Conservation (phyloP, 306 rosid species). For the Castanea mollissima region DNA sequence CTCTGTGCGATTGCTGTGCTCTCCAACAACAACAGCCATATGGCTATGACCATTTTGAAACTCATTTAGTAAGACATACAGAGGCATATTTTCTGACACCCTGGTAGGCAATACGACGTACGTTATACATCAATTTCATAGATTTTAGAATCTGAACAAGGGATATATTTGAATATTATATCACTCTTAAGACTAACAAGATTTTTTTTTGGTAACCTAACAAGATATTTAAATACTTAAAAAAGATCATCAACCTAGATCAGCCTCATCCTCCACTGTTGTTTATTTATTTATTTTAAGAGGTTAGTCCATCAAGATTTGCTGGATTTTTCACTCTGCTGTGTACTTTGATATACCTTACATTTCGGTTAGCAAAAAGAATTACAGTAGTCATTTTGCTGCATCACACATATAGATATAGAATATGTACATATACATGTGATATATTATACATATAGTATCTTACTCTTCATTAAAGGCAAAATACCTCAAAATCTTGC, state of each 20-base stretch:
- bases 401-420: not conserved
- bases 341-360: no score
- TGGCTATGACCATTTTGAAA: slow-evolving; percentile 96
- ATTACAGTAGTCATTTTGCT: not conserved
- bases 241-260: no score
- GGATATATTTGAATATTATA: not conserved
- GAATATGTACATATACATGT: not conserved
- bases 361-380: no score
- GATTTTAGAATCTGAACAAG: not conserved
- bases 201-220: no score
- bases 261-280: not conserved
- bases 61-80: slow-evolving; percentile 91
- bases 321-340: no score
- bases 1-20: slow-evolving; percentile 26
- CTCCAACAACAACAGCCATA: slow-evolving; percentile 81
- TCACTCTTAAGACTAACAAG: no score
- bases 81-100: slow-evolving; percentile 70
- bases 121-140: not conserved
- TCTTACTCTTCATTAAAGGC: not conserved
- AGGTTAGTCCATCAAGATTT: no score
- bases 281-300: no score
- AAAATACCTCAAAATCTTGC: slow-evolving; percentile 80
- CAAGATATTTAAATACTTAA: no score
- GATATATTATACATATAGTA: not conserved
- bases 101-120: slow-evolving; percentile 15